Evolutionary conservation across 805 yeast species (phyloP).

Genomic region (Metschnikowia proteae): DNA sequence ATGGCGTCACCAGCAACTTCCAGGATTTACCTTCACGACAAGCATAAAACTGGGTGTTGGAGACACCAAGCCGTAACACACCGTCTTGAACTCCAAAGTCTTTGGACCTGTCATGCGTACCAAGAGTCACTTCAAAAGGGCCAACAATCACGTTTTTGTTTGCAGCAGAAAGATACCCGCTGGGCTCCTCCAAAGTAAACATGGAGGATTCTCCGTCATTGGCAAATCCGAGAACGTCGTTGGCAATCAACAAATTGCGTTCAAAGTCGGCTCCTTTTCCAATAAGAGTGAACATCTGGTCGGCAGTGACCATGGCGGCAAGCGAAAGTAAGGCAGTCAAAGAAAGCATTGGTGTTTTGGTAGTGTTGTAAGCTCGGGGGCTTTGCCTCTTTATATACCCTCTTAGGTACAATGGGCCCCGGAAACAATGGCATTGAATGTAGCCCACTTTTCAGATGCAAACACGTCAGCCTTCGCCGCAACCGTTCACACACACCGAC

Average conservation of each 20-base stretch:
- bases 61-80: constrained; percentile 22
- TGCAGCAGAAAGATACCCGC: constrained; percentile 23
- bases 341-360: constrained; percentile 7
- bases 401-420: no score
- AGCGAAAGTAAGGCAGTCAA: constrained; percentile 19
- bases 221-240: neutral
- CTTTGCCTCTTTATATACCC: neutral
- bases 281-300: constrained; percentile 25
- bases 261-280: constrained; percentile 25
- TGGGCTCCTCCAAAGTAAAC: constrained; percentile 27
- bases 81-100: constrained; percentile 22
- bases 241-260: constrained; percentile 16
- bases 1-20: constrained; percentile 13
- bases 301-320: constrained; percentile 27
- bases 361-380: neutral
- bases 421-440: neutral
- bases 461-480: no score
- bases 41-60: constrained; percentile 22
- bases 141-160: constrained; percentile 19
- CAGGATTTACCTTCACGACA: constrained; percentile 19
- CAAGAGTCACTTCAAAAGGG: constrained; percentile 17
- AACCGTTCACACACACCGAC: no score
- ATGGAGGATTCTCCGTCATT: constrained; percentile 11
- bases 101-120: constrained; percentile 19
- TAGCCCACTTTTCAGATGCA: no score